These are phyloP conservation scores for Phytophthora capsici DNA, from an alignment of 352 stramenopile species.

Conservation along the genomic window DNA sequence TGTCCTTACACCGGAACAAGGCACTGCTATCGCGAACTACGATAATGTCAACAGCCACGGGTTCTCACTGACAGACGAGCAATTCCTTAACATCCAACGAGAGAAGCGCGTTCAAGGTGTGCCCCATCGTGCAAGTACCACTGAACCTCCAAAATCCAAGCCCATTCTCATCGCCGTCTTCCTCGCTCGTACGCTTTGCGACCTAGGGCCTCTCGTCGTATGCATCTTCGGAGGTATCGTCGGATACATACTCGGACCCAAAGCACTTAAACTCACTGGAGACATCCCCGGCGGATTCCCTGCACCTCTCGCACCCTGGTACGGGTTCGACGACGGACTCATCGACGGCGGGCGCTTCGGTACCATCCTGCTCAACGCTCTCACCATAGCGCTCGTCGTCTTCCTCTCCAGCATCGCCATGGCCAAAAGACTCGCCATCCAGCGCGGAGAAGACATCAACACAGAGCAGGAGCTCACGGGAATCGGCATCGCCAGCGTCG, in stretches of 20 bases:
- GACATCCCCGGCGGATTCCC: not conserved
- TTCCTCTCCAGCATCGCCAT: not conserved
- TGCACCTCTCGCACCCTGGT: not conserved
- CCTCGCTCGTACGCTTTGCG: slow-evolving; percentile 47
- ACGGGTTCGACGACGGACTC: not conserved
- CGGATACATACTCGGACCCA: not conserved
- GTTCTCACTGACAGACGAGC: slow-evolving; percentile 48
- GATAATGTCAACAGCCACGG: slow-evolving; percentile 31
- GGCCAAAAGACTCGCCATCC: not conserved
- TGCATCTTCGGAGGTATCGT: not conserved
- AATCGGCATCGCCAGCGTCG: not conserved
- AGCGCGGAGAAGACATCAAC: not conserved
- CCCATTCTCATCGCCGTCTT: slow-evolving; percentile 34
- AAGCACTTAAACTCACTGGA: not conserved
- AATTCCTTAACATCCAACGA: slow-evolving; percentile 35
- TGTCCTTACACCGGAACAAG: slow-evolving; percentile 16
- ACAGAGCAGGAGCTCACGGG: not conserved
- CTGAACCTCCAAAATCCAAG: slow-evolving; percentile 13
- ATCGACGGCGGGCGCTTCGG: not conserved
- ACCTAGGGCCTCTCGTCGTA: slow-evolving; percentile 49
- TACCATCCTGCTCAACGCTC: not conserved
- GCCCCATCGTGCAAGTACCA: slow-evolving; percentile 1
- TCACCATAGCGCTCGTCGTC: not conserved
- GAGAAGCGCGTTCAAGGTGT: not conserved
- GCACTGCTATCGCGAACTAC: slow-evolving; percentile 4